Base-by-base conservation (phyloP, 2,329 filamentous ascomycete species). In the Paraphoma chrysanthemicola region DNA sequence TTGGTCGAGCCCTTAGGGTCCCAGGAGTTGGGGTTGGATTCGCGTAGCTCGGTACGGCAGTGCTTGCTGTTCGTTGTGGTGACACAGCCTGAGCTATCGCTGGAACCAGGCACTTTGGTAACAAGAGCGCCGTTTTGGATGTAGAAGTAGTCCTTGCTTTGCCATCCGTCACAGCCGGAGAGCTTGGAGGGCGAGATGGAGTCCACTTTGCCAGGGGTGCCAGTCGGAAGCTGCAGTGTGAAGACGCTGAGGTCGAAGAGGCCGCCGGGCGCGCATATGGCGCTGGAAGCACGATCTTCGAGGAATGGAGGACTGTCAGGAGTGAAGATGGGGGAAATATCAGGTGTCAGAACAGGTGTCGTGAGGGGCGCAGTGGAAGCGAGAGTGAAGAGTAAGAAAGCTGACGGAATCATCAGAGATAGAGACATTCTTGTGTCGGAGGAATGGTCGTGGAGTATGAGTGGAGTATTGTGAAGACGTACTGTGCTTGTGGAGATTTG, bases 11-110 rank as follows among this genome's bases (percentile, higher is more conserved):
- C 63, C 10, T 66, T 72, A 7, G 78, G 75, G 43, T 70, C 64
- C 77, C 78, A 67, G 1, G 76, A 77, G 8, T 47, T 48, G 2
- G 65, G 65, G 30, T 48, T 64, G 14, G 49, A 54, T 66, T 81
- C 79, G 16, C 78, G 77, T 11, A 81, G 66, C 62, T 81, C 79
- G 9, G 76, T 79, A 29, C 77, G 78, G 61, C 79, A 80, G 59
- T 81, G 78, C 44, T 74, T 53, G 63, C 77, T 79, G 66, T 78
- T 72, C 1, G 70, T 57, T 0, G 79, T 80, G 2, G 71, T 79
- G 7, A 79, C 77, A 56, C 78, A 80, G 7, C 62, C 65, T 1
- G 73, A 62, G 9, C 72, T 42, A n/a, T 42, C 16, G n/a, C 39
- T 42, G 7, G 39, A 73, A 8, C 77, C 77, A 1, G 77, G 76